Base-by-base conservation (phyloP, 2,329 filamentous ascomycete species). In the Penicillium brasilianum region DNA sequence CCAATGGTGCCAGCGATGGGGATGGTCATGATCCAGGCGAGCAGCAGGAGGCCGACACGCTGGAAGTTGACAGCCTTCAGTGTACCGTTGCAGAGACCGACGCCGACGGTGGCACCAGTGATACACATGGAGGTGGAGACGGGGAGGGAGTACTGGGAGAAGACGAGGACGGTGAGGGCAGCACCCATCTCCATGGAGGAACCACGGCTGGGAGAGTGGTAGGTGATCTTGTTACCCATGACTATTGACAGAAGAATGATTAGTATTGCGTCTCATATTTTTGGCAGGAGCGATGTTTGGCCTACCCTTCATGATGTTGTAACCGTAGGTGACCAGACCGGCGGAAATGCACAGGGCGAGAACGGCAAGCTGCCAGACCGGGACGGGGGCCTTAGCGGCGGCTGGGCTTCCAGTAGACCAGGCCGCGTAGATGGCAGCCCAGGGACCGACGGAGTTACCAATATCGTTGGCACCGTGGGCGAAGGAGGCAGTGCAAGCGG, bases 101-200 rank as follows among this genome's bases (percentile, higher is more conserved):
- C 90, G 61, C 90, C 90, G 48, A 92, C 88, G 0, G 89, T 92
- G 28, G 90, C 90, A 57, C 90, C 90, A 14, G 90, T 92, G 76
- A 93, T 92, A 76, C 90, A 93, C 90, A 89, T 89, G 18, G 87
- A 88, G 2, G 89, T 93, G 0, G 90, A 92, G 30, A 93, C 90
- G 39, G 90, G 90, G 0, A 93, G 87, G 1, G 85, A 86, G 81
- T 84, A 91, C 74, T 91, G 89, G 0, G 89, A 91, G 82, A 91
- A 91, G 73, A 93, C 77, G 25, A 92, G 85, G 62, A 92, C 86
- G 10, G 90, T 92, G 67, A 93, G 87, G 67, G 90, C 89, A 48
- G 90, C 89, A 50, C 90, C 90, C 85, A 93, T 85, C 74, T 93
- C 90, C 90, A 93, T 93, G 54, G 88, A 91, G 69, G 80, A 90